Percentiles rank a stretch among this genome's conserved stretches.
Evolutionary conservation across 805 yeast genomes (phyloP).

Genomic region (Wickerhamomyces subpelliculosus): DNA sequence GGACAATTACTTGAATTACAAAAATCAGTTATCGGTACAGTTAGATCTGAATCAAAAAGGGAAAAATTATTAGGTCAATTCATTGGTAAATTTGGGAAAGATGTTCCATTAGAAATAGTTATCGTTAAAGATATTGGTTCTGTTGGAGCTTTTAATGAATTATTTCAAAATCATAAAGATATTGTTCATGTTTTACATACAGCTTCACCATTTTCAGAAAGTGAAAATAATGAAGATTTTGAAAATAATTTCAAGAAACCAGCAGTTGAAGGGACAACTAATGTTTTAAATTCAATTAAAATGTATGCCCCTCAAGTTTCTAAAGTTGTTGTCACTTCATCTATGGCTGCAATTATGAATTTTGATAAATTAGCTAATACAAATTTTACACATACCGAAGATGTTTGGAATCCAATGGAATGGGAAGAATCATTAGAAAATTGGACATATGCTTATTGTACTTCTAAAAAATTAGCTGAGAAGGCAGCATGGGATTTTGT

Average conservation of each 20-base stretch:
- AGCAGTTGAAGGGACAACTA: constrained; percentile 44
- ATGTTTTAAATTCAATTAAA: constrained; percentile 39
- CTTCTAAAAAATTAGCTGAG: constrained; percentile 53
- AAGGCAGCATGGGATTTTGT: constrained; percentile 48
- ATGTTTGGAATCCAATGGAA: constrained; percentile 42
- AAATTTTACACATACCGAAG: constrained; percentile 29
- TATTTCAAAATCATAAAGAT: constrained; percentile 38
- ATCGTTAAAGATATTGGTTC: constrained; percentile 37
- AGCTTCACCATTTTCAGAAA: constrained; percentile 51
- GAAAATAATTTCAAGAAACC: constrained; percentile 44
- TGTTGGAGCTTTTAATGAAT: constrained; percentile 34
- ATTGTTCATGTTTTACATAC: constrained; percentile 47
- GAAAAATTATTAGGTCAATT: constrained; percentile 17
- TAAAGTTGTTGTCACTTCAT: constrained; percentile 43
- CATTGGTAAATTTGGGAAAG: constrained; percentile 17
- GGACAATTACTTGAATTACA: constrained; percentile 27
- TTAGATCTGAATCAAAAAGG: constrained; percentile 30
- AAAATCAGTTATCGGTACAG: constrained; percentile 35
- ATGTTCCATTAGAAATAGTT: constrained; percentile 29
- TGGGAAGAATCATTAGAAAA: no score
- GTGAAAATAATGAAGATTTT: constrained; percentile 28
- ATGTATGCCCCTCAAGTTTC: constrained; percentile 30
- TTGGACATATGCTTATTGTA: constrained; percentile 52
- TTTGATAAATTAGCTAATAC: constrained; percentile 25
- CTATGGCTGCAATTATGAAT: constrained; percentile 36